These are phyloP conservation scores for Musa beccarii DNA, from an alignment of 176 grass and related monocot species.

Conservation along the genomic window DNA sequence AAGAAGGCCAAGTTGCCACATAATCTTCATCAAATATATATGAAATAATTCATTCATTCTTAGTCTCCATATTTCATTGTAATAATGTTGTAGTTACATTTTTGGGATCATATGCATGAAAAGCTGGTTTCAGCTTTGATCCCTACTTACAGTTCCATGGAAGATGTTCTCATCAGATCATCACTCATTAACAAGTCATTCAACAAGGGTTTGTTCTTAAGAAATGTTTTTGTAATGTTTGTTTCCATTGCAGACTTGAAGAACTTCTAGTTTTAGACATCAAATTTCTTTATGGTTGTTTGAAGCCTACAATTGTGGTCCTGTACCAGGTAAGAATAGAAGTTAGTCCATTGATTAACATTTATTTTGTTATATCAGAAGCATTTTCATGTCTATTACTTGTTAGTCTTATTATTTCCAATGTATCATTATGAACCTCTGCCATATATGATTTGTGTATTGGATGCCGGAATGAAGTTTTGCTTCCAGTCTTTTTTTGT, in stretches of 20 bases:
- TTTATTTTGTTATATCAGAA: conserved; percentile 13
- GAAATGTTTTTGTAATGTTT: not conserved
- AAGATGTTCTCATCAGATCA: not conserved
- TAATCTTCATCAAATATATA: too few species aligned
- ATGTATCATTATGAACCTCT: not conserved
- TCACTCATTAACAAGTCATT: not conserved
- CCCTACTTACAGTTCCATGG: not conserved
- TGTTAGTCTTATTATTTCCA: not conserved
- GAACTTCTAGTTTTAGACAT: conserved; percentile 98
- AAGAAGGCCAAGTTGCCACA: too few species aligned
- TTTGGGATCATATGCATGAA: not conserved
- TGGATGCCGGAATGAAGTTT: too few species aligned
- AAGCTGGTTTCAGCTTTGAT: not conserved
- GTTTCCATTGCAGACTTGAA: conserved; percentile 50
- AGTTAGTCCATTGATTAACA: not conserved
- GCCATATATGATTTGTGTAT: too few species aligned
- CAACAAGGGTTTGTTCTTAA: too few species aligned
- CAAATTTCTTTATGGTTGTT: conserved; percentile 90
- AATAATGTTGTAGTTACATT: not conserved
- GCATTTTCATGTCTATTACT: conserved; percentile 3
- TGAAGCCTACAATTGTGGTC: conserved; percentile 79
- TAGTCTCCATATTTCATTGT: not conserved
- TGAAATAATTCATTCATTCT: too few species aligned
- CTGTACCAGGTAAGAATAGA: conserved; percentile 68
- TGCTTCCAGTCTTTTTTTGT: too few species aligned